Percentiles rank a stretch among this genome's conserved stretches.
phyloP scores from a whole-genome alignment of 441 rosid genomes.

The Jatropha podagrica region DNA sequence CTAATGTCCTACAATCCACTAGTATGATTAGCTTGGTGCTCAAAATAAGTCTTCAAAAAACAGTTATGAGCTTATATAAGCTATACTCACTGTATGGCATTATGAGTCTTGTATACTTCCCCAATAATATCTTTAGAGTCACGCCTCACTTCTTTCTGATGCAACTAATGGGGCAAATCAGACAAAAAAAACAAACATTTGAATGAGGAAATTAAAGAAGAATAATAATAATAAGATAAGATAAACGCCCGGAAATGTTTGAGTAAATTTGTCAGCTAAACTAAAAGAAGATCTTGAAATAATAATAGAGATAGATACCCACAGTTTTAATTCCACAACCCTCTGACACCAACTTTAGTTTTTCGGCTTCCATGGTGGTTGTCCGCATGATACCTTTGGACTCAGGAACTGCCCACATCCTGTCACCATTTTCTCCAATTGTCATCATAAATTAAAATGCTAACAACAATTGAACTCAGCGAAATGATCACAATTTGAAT shows the following conservation, averaged over 20 bases:
- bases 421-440: constrained; percentile 30
- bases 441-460: constrained; percentile 10
- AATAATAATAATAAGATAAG: background rate
- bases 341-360: constrained; percentile 70
- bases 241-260: background rate
- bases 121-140: constrained; percentile 61
- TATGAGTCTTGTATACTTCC: constrained; percentile 65
- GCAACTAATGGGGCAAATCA: constrained; percentile 50
- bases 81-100: constrained; percentile 61
- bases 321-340: constrained; percentile 69
- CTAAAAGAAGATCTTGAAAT: background rate
- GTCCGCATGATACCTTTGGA: constrained; percentile 56
- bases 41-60: background rate
- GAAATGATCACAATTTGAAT: background rate
- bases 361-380: constrained; percentile 70
- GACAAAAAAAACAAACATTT: constrained; percentile 27
- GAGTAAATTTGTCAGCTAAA: background rate
- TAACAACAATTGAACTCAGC: constrained; percentile 3
- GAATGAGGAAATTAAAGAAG: constrained; percentile 5
- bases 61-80: background rate
- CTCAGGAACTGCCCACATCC: constrained; percentile 77
- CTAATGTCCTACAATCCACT: constrained; percentile 57
- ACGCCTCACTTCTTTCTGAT: constrained; percentile 70
- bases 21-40: constrained; percentile 14
- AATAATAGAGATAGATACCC: constrained; percentile 38